Conservation (phyloP, 495 filamentous ascomycete genomes). For the Cercophora sp. region DNA sequence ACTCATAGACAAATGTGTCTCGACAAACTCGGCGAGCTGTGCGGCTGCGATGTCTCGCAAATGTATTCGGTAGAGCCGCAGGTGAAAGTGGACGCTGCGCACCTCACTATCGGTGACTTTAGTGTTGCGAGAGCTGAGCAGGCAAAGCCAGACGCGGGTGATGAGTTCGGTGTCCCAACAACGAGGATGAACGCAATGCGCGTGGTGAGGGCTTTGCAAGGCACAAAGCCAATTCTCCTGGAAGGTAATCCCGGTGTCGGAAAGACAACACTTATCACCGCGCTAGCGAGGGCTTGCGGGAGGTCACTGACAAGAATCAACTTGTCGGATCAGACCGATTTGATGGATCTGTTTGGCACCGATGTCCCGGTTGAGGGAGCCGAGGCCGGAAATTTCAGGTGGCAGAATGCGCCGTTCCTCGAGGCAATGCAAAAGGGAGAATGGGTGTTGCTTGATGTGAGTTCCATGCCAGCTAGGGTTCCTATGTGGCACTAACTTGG, state of each 20-base stretch:
- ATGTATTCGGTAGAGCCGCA: constrained; percentile 58
- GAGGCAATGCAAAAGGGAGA: constrained; percentile 92
- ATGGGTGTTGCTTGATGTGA: constrained; percentile 83
- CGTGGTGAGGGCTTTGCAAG: constrained; percentile 83
- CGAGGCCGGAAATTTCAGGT: constrained; percentile 80
- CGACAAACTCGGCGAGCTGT: constrained; percentile 62
- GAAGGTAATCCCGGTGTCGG: constrained; percentile 97
- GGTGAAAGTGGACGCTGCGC: constrained; percentile 40
- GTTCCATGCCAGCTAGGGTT: neutral
- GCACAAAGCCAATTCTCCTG: constrained; percentile 83
- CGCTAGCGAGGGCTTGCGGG: constrained; percentile 72
- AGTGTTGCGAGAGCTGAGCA: constrained; percentile 49
- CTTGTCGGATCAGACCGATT: constrained; percentile 92
- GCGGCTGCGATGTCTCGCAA: constrained; percentile 55
- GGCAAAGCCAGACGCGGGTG: constrained; percentile 53
- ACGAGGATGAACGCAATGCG: constrained; percentile 86
- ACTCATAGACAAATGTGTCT: constrained; percentile 68
- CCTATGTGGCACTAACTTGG: neutral
- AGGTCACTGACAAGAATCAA: constrained; percentile 88
- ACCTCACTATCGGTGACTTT: constrained; percentile 69
- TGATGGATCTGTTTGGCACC: constrained; percentile 96
- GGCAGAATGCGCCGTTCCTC: constrained; percentile 93
- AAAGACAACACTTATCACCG: constrained; percentile 88
- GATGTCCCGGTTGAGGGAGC: constrained; percentile 92
- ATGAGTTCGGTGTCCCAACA: constrained; percentile 82